phyloP scores from a whole-genome alignment of 2,329 filamentous ascomycete species.

The Aspergillus floridensis region DNA sequence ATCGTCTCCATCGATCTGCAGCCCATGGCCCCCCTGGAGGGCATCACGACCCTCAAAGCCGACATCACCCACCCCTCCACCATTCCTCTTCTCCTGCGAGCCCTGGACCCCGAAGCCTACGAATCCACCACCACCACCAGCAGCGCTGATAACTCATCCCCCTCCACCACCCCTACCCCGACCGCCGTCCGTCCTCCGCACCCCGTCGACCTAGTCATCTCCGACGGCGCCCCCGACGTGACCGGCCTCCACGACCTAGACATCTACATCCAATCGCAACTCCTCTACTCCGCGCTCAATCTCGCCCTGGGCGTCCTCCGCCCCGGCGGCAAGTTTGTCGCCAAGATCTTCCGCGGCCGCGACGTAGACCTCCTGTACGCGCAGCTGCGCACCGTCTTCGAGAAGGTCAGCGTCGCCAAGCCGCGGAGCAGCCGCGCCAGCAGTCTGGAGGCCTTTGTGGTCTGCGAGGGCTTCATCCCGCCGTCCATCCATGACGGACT shows the following conservation, averaged over 20 bases:
- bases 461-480: conserved; percentile 89
- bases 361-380: conserved; percentile 96
- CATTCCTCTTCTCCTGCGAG: conserved; percentile 80
- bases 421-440: conserved; percentile 92
- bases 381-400: conserved; percentile 88
- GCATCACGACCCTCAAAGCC: conserved; percentile 86
- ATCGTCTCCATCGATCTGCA: conserved; percentile 96
- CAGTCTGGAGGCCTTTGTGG: conserved; percentile 94
- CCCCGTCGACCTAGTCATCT: conserved; percentile 89
- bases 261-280: conserved; percentile 95
- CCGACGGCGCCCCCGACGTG: conserved; percentile 93
- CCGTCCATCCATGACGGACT: conserved; percentile 48
- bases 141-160: neutral
- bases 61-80: conserved; percentile 98
- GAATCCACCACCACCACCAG: conserved; percentile 33
- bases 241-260: conserved; percentile 96
- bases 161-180: conserved; percentile 34
- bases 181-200: conserved; percentile 59
- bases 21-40: conserved; percentile 89
- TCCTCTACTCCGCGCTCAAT: conserved; percentile 91
- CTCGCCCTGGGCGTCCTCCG: conserved; percentile 88
- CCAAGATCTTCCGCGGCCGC: conserved; percentile 92
- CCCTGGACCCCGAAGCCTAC: conserved; percentile 72
- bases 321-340: conserved; percentile 92
- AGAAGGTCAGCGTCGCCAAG: conserved; percentile 84